Base-by-base conservation (phyloP, 1,284 basidiomycete genomes). In the Ceratobasidium papillatum region DNA sequence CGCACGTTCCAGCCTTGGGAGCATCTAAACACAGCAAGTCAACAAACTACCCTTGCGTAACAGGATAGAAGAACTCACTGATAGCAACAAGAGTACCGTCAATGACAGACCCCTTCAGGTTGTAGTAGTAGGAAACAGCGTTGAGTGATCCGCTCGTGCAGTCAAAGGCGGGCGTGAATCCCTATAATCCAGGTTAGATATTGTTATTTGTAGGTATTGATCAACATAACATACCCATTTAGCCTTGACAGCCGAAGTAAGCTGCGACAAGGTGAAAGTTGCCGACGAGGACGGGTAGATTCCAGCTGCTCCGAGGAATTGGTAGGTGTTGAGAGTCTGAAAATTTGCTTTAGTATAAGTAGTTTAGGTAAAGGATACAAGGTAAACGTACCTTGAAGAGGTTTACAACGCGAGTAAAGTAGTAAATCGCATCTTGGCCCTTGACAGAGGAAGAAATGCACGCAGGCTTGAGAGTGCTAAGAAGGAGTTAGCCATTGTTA, bases 291-390 rank as follows among this genome's bases (percentile, higher is more conserved):
- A 87, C 7, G 94, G 94, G 0, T 86, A 87, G 77, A 95, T 94
- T 49, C 91, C 92, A 32, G 86, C 88, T n/a, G 85, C 82, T 19
- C 85, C 83, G 41, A 95, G 87, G 87, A 87, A 94, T 12, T 86
- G 83, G 80, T 89, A 94, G 0, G 93, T 93, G 0, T 92, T 90
- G 36, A 93, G 85, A 12, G 84, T 85, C 88, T 90, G 76, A 38
- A 74, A 14, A 47, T 54, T 32, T 41, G 27, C 62, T 32, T 45
- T 25, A 63, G 47, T 25, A 51, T 36, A 58, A 61, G 0, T 32
- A 62, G 34, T 49, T 22, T 58, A 32, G 14, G 19, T 0, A 59
- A 34, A 32, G 41, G 49, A 27, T 2, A 2, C 27, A 58, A 41
- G 8, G 25, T 9, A n/a, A 12, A 75, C 78, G 32, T 75, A 86